Evolutionary conservation across 2,329 filamentous ascomycete species (phyloP).

Genomic region (Coniochaeta pulveracea): DNA sequence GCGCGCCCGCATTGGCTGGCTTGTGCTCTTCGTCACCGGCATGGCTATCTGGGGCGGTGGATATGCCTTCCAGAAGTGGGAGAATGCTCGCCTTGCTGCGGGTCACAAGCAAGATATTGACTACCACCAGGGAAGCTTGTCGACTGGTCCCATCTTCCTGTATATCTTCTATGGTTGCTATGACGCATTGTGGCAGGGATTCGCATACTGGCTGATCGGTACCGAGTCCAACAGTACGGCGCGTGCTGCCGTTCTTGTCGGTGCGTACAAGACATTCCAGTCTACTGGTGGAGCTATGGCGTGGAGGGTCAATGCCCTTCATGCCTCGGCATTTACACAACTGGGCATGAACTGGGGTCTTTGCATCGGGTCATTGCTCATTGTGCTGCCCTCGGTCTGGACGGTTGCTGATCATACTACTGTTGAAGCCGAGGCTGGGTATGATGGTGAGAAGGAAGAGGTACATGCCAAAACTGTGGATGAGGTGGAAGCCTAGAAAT

Average conservation of each 20-base stretch:
- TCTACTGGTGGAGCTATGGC: constrained; percentile 29
- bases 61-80: constrained; percentile 53
- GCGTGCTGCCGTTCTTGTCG: constrained; percentile 29
- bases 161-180: constrained; percentile 63
- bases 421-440: constrained; percentile 15
- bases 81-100: constrained; percentile 27
- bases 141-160: constrained; percentile 53
- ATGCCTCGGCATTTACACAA: constrained; percentile 24
- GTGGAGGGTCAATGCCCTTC: constrained; percentile 28
- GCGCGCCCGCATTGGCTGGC: constrained; percentile 34
- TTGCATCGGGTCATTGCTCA: constrained; percentile 28
- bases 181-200: constrained; percentile 56
- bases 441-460: not conserved
- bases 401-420: constrained; percentile 20
- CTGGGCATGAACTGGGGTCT: constrained; percentile 33
- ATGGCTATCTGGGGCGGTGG: constrained; percentile 49
- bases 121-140: constrained; percentile 33
- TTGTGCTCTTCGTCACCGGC: constrained; percentile 31
- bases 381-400: constrained; percentile 29
- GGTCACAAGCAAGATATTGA: constrained; percentile 32
- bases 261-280: constrained; percentile 34
- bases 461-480: not conserved
- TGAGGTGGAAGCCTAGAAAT: not conserved
- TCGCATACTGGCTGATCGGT: constrained; percentile 49
- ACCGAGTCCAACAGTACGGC: constrained; percentile 29